These are phyloP conservation scores for Sporothrix variecibatus DNA, from an alignment of 2,329 filamentous ascomycete species.

Conservation along the genomic window DNA sequence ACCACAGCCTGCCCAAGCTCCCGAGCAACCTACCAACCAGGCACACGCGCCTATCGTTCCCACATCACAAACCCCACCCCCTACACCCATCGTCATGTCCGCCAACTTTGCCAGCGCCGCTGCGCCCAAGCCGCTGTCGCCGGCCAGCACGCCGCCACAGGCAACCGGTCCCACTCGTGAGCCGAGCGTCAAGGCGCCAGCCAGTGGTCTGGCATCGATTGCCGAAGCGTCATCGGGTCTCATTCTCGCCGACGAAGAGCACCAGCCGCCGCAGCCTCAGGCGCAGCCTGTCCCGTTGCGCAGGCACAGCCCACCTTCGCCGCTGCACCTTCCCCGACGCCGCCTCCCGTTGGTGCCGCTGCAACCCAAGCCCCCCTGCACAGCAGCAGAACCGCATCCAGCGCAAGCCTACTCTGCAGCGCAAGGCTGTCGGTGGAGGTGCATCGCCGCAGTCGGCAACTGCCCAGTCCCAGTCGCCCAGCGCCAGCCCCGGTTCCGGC, in stretches of 20 bases:
- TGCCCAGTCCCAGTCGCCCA: background rate
- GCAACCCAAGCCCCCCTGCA: background rate
- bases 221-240: constrained; percentile 37
- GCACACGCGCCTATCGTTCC: background rate
- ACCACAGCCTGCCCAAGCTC: background rate
- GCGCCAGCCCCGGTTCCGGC: background rate
- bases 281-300: background rate
- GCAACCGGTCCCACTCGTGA: background rate
- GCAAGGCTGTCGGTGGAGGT: constrained; percentile 1
- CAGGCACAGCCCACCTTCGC: constrained; percentile 2
- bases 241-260: constrained; percentile 33
- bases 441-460: constrained; percentile 1
- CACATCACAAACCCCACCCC: background rate
- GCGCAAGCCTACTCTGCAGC: constrained; percentile 23
- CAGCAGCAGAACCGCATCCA: constrained; percentile 13
- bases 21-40: background rate
- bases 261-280: background rate
- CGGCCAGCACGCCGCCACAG: background rate
- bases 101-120: constrained; percentile 9
- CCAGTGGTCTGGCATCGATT: constrained; percentile 17
- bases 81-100: constrained; percentile 1
- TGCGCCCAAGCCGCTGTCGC: background rate
- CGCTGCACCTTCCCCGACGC: background rate
- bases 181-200: background rate
- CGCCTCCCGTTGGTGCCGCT: background rate